A percentile compares a stretch with the other conserved stretches of the same genome.
These are phyloP conservation scores for Solanum sejunctum DNA, from an alignment of 257 asterid genomes.

Conservation along the genomic window DNA sequence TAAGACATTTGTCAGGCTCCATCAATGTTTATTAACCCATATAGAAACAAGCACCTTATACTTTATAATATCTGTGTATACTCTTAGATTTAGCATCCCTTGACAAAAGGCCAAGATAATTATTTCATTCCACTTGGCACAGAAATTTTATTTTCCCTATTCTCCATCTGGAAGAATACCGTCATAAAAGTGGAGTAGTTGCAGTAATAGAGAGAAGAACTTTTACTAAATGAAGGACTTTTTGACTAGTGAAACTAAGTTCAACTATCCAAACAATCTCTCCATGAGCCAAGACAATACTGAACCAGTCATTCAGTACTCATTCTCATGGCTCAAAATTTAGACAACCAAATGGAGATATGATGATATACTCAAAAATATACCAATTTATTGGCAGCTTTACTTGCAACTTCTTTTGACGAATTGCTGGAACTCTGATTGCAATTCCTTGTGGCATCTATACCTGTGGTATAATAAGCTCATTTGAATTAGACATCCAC, in stretches of 20 bases:
- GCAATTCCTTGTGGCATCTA: not conserved
- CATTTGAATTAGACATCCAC: not conserved
- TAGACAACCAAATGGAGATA: not conserved
- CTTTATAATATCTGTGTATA: not conserved
- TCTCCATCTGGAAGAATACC: not conserved
- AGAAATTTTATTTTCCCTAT: not conserved
- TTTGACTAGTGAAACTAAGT: not conserved
- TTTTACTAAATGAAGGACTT: not conserved
- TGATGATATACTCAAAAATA: not conserved
- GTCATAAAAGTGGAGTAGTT: not conserved
- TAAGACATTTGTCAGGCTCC: not conserved
- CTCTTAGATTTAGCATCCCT: not conserved
- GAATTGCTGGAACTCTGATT: conserved; percentile 8
- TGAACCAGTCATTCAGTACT: not conserved
- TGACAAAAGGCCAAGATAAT: not conserved
- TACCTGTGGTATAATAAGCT: conserved; percentile 11
- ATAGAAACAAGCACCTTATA: not conserved
- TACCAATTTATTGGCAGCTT: conserved; percentile 6
- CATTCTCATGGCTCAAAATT: not conserved
- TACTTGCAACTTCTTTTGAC: conserved; percentile 6
- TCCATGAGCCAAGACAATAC: not conserved
- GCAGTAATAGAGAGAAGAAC: not conserved
- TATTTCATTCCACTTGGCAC: not conserved
- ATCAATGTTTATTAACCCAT: not conserved
- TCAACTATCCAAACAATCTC: not conserved